Conservation (phyloP, 495 filamentous ascomycete genomes). For the Hypoxylon rickii region DNA sequence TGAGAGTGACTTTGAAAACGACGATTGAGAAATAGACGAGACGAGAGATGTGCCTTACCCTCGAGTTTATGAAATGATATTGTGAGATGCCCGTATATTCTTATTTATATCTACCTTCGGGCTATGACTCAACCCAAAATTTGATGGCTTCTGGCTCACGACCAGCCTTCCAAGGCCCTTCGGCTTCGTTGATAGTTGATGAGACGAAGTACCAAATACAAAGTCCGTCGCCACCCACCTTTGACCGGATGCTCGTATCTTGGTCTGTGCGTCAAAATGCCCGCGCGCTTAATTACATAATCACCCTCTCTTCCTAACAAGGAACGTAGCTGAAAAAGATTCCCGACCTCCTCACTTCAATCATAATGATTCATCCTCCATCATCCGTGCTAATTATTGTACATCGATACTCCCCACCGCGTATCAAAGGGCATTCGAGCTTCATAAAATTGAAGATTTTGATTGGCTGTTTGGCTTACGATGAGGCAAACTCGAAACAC, state of each 20-base stretch:
- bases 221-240: constrained; percentile 7
- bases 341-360: constrained; percentile 7
- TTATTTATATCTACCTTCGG: constrained; percentile 11
- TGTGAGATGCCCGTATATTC: constrained; percentile 24
- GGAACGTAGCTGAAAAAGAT: constrained; percentile 19
- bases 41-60: constrained; percentile 4
- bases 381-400: constrained; percentile 6
- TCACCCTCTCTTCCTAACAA: constrained; percentile 1
- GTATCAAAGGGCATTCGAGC: too few species aligned
- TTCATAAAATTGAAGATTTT: too few species aligned
- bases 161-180: too few species aligned
- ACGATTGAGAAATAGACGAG: neutral
- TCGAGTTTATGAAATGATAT: neutral
- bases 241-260: too few species aligned
- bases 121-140: constrained; percentile 32
- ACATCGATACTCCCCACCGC: too few species aligned
- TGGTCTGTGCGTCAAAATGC: neutral
- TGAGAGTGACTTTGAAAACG: neutral
- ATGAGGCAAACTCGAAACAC: constrained; percentile 13
- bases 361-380: too few species aligned
- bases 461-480: too few species aligned
- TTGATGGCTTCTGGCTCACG: neutral
- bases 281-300: constrained; percentile 32
- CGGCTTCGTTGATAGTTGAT: too few species aligned
- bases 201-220: too few species aligned